Evolutionary conservation across 2,329 filamentous ascomycete genomes (phyloP).

Genomic region (Penicillium sp.): DNA sequence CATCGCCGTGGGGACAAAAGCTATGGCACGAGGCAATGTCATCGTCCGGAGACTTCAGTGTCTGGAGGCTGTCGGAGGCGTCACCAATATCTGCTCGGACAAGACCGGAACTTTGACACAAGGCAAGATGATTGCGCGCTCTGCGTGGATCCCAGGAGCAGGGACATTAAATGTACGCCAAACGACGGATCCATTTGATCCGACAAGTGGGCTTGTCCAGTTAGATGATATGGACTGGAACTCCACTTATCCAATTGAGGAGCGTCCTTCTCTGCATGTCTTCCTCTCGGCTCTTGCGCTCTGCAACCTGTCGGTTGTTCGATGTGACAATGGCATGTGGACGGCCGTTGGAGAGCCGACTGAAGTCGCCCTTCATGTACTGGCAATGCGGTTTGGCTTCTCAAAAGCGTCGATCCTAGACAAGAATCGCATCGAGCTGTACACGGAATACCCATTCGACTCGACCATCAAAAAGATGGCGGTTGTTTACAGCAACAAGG

Average conservation of each 20-base stretch:
- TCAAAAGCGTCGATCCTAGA: constrained; percentile 44
- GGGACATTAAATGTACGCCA: constrained; percentile 50
- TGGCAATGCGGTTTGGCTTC: constrained; percentile 55
- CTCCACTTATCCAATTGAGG: constrained; percentile 19
- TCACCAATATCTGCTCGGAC: constrained; percentile 55
- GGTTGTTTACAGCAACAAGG: constrained; percentile 48
- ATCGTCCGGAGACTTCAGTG: constrained; percentile 51
- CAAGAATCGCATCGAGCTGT: constrained; percentile 13
- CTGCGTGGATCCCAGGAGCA: constrained; percentile 51
- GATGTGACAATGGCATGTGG: constrained; percentile 44
- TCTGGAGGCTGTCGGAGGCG: constrained; percentile 53
- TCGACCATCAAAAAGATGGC: constrained; percentile 62
- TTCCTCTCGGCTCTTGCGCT: constrained; percentile 53
- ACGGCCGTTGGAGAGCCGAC: constrained; percentile 58
- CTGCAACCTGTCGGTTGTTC: constrained; percentile 50
- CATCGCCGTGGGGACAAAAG: constrained; percentile 52
- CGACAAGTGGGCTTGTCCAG: constrained; percentile 47
- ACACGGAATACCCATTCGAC: constrained; percentile 60
- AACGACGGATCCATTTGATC: constrained; percentile 51
- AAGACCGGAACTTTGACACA: constrained; percentile 53
- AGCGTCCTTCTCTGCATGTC: constrained; percentile 40
- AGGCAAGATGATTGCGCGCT: constrained; percentile 56
- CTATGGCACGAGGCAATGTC: constrained; percentile 50
- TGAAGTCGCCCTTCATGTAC: constrained; percentile 62
- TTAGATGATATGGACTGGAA: constrained; percentile 32